phyloP scores from a whole-genome alignment of 345 rosid genomes.

The Viola odorata region DNA sequence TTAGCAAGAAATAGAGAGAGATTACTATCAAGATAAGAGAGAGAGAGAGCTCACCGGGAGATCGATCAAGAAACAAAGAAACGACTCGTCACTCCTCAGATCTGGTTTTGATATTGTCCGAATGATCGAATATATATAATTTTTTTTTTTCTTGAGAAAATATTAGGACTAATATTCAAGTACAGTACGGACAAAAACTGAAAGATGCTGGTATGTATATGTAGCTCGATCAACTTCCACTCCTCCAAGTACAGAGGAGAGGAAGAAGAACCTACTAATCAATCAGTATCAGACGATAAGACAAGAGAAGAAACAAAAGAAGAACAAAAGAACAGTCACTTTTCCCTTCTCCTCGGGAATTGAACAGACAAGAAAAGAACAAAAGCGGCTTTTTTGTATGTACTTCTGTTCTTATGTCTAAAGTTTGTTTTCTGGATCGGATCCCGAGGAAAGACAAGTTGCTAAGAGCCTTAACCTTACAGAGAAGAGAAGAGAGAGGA shows the following conservation, averaged over 20 bases:
- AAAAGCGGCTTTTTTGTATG: conserved; percentile 2
- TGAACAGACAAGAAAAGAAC: conserved; percentile 31
- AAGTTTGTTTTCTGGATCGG: conserved; percentile 24
- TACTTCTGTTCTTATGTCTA: background rate
- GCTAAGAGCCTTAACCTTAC: background rate
- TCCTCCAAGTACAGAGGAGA: conserved; percentile 5
- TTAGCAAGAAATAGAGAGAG: too few species aligned
- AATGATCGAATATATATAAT: too few species aligned
- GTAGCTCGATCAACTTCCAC: background rate
- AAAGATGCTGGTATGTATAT: too few species aligned
- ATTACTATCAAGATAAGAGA: background rate
- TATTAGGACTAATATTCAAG: too few species aligned
- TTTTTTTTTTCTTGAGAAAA: too few species aligned
- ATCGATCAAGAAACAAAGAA: conserved; percentile 24
- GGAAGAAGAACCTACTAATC: conserved; percentile 2
- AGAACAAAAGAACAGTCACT: background rate
- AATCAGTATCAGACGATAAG: conserved; percentile 7
- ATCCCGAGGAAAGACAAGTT: conserved; percentile 32
- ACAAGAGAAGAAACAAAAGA: background rate
- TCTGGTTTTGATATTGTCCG: conserved; percentile 15
- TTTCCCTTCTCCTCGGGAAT: conserved; percentile 28
- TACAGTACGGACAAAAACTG: background rate
- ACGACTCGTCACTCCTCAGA: conserved; percentile 25
- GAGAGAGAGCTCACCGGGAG: conserved; percentile 20
- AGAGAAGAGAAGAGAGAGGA: conserved; percentile 11